Conservation (phyloP, 306 rosid genomes). For the Comarum palustre region DNA sequence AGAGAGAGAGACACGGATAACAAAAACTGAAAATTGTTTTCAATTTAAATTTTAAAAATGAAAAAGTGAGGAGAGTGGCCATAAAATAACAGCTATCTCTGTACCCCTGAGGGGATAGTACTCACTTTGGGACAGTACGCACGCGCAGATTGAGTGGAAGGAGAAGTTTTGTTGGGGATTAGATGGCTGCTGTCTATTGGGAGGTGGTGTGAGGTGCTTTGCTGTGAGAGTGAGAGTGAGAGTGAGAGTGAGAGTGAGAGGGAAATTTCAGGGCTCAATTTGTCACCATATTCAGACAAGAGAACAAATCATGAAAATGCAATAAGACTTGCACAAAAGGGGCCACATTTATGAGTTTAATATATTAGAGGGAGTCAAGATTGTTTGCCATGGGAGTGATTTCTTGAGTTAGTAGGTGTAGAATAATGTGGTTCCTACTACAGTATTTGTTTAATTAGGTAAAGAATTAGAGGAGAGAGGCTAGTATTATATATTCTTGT, state of each 20-base stretch:
- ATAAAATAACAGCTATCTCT: slow-evolving; percentile 30
- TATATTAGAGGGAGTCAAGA: slow-evolving; percentile 20
- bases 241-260: slow-evolving; percentile 14
- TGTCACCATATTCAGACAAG: slow-evolving; percentile 8
- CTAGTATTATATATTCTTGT: not conserved
- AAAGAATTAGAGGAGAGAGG: slow-evolving; percentile 22
- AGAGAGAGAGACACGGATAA: slow-evolving; percentile 14
- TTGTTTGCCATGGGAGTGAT: slow-evolving; percentile 27
- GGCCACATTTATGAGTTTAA: not conserved
- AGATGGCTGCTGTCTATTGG: not conserved
- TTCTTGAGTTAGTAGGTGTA: slow-evolving; percentile 41
- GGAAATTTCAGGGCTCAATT: not conserved
- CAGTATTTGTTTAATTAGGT: slow-evolving; percentile 31
- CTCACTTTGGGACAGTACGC: not conserved
- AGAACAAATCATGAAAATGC: not conserved
- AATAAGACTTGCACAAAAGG: slow-evolving; percentile 6
- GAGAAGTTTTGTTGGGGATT: not conserved
- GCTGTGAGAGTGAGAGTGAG: not conserved
- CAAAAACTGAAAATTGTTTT: not conserved
- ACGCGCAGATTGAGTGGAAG: not conserved
- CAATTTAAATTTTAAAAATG: not conserved
- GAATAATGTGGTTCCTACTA: slow-evolving; percentile 22
- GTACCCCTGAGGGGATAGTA: not conserved
- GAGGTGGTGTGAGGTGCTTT: not conserved
- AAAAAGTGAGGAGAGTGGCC: slow-evolving; percentile 17